These are phyloP conservation scores for Tricholoma bakamatsutake DNA, from an alignment of 768 basidiomycete genomes.

Conservation along the genomic window DNA sequence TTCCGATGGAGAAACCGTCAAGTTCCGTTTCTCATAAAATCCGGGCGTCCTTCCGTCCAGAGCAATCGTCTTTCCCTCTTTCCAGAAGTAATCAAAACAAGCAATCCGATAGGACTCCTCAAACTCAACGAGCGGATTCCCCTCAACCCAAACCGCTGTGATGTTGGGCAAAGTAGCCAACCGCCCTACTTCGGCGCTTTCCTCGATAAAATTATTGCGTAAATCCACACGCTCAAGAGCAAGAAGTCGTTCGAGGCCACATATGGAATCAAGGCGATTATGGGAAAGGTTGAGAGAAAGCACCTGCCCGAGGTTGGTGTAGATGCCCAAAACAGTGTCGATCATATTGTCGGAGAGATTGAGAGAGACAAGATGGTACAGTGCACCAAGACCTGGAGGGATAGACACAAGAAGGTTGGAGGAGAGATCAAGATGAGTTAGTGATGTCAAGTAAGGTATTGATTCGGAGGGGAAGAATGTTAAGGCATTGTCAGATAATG, in stretches of 20 bases:
- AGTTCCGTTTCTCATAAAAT: constrained; percentile 63
- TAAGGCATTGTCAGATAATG: constrained; percentile 72
- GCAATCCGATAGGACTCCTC: constrained; percentile 71
- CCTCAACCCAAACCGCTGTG: constrained; percentile 73
- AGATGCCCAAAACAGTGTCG: constrained; percentile 88
- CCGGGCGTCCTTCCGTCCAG: constrained; percentile 71
- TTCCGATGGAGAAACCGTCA: constrained; percentile 42
- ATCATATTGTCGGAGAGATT: constrained; percentile 98
- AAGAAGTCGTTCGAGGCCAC: constrained; percentile 85
- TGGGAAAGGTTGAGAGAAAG: constrained; percentile 72
- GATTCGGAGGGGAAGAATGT: constrained; percentile 72
- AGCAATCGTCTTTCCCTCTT: constrained; percentile 73
- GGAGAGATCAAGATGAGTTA: constrained; percentile 84
- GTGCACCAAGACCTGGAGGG: constrained; percentile 66
- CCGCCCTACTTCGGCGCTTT: constrained; percentile 80
- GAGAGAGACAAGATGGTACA: constrained; percentile 82
- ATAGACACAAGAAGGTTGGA: constrained; percentile 87
- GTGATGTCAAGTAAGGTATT: constrained; percentile 59
- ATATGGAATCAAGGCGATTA: constrained; percentile 92
- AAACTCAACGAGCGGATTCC: constrained; percentile 73
- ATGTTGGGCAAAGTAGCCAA: constrained; percentile 77
- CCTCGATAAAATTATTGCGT: constrained; percentile 71
- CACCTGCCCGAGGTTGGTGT: constrained; percentile 73
- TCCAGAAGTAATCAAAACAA: constrained; percentile 81
- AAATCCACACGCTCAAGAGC: constrained; percentile 85